Percentiles rank a stretch among this genome's conserved stretches.
Conservation (phyloP, 768 basidiomycete genomes). For the Amanita pseudoporphyria region DNA sequence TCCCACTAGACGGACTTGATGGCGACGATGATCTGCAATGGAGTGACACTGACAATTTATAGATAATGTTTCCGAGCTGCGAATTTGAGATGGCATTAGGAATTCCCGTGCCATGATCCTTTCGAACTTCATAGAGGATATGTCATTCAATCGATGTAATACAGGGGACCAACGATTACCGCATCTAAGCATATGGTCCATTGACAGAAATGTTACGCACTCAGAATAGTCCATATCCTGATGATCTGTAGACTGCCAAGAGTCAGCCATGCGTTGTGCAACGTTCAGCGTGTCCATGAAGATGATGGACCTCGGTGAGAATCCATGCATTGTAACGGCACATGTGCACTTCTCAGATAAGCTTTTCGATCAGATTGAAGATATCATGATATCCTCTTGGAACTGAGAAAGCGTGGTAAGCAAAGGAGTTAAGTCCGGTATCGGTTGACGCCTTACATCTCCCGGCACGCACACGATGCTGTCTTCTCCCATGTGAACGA, state of each 20-base stretch:
- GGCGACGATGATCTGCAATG: slow-evolving; percentile 1
- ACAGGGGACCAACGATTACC: no score
- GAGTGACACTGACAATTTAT: background rate
- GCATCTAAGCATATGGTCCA: no score
- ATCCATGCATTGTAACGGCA: no score
- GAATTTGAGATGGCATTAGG: no score
- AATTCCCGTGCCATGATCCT: no score
- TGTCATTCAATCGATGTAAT: background rate
- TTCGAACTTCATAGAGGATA: background rate
- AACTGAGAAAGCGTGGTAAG: background rate
- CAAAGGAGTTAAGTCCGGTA: background rate
- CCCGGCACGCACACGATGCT: background rate
- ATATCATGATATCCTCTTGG: background rate
- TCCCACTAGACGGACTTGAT: background rate
- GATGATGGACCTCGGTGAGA: no score
- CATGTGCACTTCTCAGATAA: no score
- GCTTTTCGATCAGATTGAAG: background rate
- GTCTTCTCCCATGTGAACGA: slow-evolving; percentile 1
- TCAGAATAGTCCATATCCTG: no score
- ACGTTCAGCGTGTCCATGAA: no score
- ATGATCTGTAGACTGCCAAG: no score
- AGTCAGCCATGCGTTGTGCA: no score
- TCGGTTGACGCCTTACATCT: background rate
- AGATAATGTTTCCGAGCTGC: background rate
- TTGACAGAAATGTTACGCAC: no score